Conservation (phyloP, 305 asterid species). For the Rubia tinctorum region DNA sequence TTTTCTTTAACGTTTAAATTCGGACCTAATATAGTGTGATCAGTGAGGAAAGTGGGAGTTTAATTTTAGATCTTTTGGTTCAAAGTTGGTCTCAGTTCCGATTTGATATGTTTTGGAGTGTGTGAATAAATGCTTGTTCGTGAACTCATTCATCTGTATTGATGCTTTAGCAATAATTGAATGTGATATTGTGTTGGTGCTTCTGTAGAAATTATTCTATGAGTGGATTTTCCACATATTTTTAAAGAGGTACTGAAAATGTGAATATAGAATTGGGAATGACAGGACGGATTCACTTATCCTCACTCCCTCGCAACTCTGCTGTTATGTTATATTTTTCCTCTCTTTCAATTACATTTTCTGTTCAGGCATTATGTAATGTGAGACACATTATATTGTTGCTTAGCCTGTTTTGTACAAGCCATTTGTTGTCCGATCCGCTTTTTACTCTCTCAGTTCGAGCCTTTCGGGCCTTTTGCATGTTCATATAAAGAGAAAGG, state of each 20-base stretch:
- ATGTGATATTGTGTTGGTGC: neutral
- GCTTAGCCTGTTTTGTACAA: neutral
- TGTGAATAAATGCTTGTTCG: neutral
- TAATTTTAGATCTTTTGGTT: neutral
- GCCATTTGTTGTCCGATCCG: neutral
- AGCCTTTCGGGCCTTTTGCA: neutral
- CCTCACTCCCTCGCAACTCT: neutral
- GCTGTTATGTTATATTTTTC: neutral
- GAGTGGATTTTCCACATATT: neutral
- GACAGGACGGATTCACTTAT: neutral
- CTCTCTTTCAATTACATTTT: neutral
- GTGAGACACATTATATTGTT: neutral
- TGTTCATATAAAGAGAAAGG: neutral
- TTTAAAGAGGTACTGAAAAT: neutral
- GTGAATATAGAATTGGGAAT: neutral
- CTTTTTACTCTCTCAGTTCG: neutral
- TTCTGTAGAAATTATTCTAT: neutral
- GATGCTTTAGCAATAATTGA: neutral
- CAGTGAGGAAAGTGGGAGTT: constrained; percentile 12
- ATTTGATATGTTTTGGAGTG: neutral
- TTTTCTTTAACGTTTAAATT: constrained; percentile 2
- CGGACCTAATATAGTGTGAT: constrained; percentile 22
- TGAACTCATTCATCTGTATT: neutral
- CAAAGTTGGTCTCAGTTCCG: neutral
- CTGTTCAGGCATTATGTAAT: neutral